Percentiles rank a stretch among this genome's conserved stretches.
These are phyloP conservation scores for Sanghuangporus weigelae DNA, from an alignment of 1,284 basidiomycete genomes.

Conservation along the genomic window DNA sequence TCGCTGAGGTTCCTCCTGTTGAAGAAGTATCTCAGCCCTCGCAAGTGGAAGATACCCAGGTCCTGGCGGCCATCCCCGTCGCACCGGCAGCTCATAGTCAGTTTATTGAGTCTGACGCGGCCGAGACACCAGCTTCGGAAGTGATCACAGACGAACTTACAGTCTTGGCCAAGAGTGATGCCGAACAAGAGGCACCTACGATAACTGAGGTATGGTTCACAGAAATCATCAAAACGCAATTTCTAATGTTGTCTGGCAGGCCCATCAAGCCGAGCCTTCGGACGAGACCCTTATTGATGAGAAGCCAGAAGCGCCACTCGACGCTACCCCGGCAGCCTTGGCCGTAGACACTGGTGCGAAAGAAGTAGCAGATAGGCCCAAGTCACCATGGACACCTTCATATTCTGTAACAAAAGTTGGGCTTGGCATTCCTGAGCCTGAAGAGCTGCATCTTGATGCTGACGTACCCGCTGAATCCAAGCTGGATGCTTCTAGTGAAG, in stretches of 20 bases:
- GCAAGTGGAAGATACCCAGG: background rate
- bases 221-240: background rate
- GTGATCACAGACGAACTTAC: background rate
- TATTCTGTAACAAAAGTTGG: constrained; percentile 12
- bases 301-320: background rate
- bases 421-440: background rate
- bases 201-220: background rate
- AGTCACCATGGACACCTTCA: constrained; percentile 13
- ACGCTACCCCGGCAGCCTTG: background rate
- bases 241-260: background rate
- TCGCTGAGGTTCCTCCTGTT: background rate
- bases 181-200: background rate
- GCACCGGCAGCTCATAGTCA: background rate
- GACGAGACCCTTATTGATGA: background rate
- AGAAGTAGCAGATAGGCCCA: constrained; percentile 10
- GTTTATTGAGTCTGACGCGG: background rate
- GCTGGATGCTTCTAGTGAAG: background rate
- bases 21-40: background rate
- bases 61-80: background rate
- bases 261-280: background rate
- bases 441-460: background rate
- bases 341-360: background rate
- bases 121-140: background rate
- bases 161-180: background rate
- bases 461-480: background rate